Percentiles rank a stretch among this genome's conserved stretches.
phyloP scores from a whole-genome alignment of 139 green algal species.

The Micractinium sp. region DNA sequence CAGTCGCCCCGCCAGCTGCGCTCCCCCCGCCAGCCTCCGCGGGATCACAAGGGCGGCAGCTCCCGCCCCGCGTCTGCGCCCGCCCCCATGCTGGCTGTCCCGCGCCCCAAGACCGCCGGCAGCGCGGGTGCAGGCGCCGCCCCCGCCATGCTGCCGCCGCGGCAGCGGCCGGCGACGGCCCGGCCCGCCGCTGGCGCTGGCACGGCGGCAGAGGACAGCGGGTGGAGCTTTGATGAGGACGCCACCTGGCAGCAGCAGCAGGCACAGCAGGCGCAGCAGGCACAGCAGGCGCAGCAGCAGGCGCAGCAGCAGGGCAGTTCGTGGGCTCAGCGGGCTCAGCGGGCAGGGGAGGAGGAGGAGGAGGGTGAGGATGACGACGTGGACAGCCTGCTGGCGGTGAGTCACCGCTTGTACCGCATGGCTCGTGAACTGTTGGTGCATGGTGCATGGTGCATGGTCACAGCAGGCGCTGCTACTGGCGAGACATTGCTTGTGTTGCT shows the following conservation, averaged over 20 bases:
- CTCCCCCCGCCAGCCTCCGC: background rate
- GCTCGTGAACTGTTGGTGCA: background rate
- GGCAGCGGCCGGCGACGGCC: too few relatives aligned
- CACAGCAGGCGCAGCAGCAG: background rate
- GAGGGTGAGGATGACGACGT: background rate
- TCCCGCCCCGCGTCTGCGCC: too few relatives aligned
- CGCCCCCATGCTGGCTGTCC: background rate
- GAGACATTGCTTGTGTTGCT: too few relatives aligned
- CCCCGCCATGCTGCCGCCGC: background rate
- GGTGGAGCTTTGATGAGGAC: background rate
- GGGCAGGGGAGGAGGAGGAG: background rate
- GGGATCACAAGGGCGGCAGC: too few relatives aligned
- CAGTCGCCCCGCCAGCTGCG: background rate
- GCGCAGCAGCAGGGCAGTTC: background rate
- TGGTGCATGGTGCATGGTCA: background rate
- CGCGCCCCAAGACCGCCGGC: background rate
- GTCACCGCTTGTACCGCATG: background rate
- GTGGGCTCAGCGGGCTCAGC: background rate
- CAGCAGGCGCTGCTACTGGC: too few relatives aligned
- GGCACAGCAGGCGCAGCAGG: background rate
- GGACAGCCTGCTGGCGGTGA: conserved; percentile 2
- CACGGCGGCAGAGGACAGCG: background rate
- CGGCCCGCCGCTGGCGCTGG: background rate
- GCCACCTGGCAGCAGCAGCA: background rate
- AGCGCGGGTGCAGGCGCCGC: background rate